These are phyloP conservation scores for Recurvomyces mirabilis DNA, from an alignment of 495 filamentous ascomycete species.

Conservation along the genomic window DNA sequence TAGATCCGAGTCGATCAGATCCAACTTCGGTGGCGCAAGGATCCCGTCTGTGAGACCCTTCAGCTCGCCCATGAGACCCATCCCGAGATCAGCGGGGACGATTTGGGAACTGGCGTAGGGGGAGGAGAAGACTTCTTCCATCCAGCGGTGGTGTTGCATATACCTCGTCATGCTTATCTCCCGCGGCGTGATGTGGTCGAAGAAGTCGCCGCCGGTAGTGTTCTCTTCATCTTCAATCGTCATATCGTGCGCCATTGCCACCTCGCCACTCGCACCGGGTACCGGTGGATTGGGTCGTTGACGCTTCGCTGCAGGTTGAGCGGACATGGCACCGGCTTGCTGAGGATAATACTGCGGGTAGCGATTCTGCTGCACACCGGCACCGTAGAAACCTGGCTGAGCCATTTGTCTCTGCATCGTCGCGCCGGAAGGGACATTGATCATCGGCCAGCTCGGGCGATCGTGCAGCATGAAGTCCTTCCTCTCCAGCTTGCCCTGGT, in stretches of 20 bases:
- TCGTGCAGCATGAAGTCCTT: constrained; percentile 94
- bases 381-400: constrained; percentile 12
- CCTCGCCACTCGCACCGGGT: constrained; percentile 10
- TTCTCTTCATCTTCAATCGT: constrained; percentile 81
- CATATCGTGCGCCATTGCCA: constrained; percentile 37
- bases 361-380: background rate
- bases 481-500: constrained; percentile 66
- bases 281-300: constrained; percentile 22
- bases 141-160: constrained; percentile 94
- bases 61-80: constrained; percentile 79
- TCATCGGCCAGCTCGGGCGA: constrained; percentile 74
- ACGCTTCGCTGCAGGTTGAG: constrained; percentile 30
- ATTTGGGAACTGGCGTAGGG: constrained; percentile 75
- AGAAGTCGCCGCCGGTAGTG: constrained; percentile 67
- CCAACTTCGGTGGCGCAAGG: constrained; percentile 45
- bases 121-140: constrained; percentile 91
- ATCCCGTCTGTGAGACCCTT: constrained; percentile 71
- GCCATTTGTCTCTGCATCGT: constrained; percentile 4
- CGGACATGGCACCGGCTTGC: constrained; percentile 28
- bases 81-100: constrained; percentile 71
- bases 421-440: constrained; percentile 50
- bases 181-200: constrained; percentile 76
- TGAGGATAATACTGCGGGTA: constrained; percentile 13
- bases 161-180: constrained; percentile 79
- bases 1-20: constrained; percentile 30